These are phyloP conservation scores for Aspergillus coremiiformis DNA, from an alignment of 495 filamentous ascomycete species.

Conservation along the genomic window DNA sequence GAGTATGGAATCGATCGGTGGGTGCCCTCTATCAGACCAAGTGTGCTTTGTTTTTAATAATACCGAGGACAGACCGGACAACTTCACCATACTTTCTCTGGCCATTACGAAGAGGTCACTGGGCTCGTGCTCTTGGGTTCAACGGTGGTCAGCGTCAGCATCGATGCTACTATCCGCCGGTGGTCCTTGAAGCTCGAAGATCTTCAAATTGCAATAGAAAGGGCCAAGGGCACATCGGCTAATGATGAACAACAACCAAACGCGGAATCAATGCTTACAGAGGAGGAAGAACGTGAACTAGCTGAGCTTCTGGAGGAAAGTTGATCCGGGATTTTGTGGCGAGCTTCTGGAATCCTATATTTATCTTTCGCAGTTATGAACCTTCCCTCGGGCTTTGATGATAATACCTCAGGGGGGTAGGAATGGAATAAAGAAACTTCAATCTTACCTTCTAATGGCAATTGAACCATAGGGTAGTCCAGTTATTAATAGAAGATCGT, in stretches of 20 bases:
- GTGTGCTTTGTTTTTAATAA: conserved; percentile 3
- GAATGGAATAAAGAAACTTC: too few species aligned
- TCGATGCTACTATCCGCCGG: conserved; percentile 78
- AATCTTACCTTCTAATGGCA: too few species aligned
- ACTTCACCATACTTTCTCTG: conserved; percentile 67
- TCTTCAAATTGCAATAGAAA: conserved; percentile 53
- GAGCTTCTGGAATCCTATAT: too few species aligned
- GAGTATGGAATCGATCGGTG: conserved; percentile 73
- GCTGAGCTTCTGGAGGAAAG: conserved; percentile 81
- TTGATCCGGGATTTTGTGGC: conserved; percentile 14
- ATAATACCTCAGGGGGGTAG: too few species aligned
- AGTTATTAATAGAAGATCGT: neutral
- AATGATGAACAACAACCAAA: conserved; percentile 39
- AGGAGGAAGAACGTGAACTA: conserved; percentile 79
- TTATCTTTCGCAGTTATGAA: too few species aligned
- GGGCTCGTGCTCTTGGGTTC: conserved; percentile 58
- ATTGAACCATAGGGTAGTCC: too few species aligned
- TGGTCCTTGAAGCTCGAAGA: conserved; percentile 66
- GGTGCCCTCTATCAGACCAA: conserved; percentile 12
- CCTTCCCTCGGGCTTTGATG: too few species aligned
- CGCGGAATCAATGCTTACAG: conserved; percentile 51
- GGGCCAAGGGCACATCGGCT: conserved; percentile 45
- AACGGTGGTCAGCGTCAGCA: conserved; percentile 68
- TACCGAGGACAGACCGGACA: conserved; percentile 50
- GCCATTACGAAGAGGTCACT: conserved; percentile 91